These are phyloP conservation scores for Podospora anserina DNA, from an alignment of 495 filamentous ascomycete species.

Conservation along the genomic window DNA sequence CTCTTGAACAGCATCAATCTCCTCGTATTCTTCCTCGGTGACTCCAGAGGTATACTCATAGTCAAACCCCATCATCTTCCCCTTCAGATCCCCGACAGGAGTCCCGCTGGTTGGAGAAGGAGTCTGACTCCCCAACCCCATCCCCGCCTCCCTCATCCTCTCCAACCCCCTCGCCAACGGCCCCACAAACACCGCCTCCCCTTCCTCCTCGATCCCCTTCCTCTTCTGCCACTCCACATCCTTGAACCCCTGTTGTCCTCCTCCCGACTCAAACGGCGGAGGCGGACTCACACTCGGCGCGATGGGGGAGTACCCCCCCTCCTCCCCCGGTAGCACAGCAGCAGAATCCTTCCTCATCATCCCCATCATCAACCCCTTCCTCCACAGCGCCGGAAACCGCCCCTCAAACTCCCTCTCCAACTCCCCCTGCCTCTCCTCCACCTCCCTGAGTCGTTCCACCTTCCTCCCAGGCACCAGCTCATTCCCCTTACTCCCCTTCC, in stretches of 20 bases:
- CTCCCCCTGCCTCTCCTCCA: conserved; percentile 40
- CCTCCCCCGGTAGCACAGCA: neutral
- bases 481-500: conserved; percentile 30
- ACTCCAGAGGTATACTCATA: neutral
- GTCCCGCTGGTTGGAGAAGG: too few species aligned
- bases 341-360: conserved; percentile 16
- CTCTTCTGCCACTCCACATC: conserved; percentile 29
- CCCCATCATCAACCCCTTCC: conserved; percentile 35
- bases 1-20: conserved; percentile 35
- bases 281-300: conserved; percentile 10
- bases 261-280: conserved; percentile 16
- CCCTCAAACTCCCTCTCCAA: conserved; percentile 40
- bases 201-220: conserved; percentile 10
- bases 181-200: neutral
- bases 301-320: neutral
- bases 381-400: conserved; percentile 35
- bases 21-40: conserved; percentile 29
- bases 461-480: conserved; percentile 39
- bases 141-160: neutral
- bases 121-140: neutral
- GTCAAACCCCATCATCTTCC: conserved; percentile 3
- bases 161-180: neutral
- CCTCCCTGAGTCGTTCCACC: conserved; percentile 34
- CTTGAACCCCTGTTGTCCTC: conserved; percentile 7
- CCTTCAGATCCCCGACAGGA: neutral